Evolutionary conservation across 352 stramenopile species (phyloP).

Genomic region (Phytophthora citricola): DNA sequence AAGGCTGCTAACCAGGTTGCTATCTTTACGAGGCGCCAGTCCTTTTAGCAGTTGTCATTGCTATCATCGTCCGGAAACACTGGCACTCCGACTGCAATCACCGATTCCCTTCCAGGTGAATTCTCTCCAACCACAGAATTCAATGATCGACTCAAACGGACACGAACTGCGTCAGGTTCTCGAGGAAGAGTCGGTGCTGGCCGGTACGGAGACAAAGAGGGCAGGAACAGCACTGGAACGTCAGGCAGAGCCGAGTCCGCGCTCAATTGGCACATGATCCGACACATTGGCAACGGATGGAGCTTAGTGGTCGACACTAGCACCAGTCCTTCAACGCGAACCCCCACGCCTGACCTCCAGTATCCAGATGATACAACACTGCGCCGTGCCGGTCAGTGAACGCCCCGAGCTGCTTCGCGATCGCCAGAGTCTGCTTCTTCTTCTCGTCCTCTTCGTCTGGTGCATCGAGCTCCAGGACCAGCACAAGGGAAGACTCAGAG

Average conservation of each 20-base stretch:
- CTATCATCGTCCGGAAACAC: conserved; percentile 28
- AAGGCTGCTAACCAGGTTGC: background rate
- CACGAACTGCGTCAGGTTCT: background rate
- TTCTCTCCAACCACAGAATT: conserved; percentile 15
- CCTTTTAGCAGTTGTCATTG: conserved; percentile 2
- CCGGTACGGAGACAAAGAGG: conserved; percentile 34
- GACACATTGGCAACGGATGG: conserved; percentile 41
- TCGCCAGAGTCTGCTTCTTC: conserved; percentile 10
- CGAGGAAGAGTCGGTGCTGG: conserved; percentile 8
- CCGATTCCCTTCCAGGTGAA: background rate
- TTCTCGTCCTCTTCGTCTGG: conserved; percentile 4
- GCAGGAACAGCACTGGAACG: conserved; percentile 29
- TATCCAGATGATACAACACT: conserved; percentile 20
- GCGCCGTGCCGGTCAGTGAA: conserved; percentile 23
- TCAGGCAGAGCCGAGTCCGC: background rate
- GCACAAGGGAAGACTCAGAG: conserved; percentile 5
- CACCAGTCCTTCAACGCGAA: conserved; percentile 48
- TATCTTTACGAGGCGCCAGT: conserved; percentile 10
- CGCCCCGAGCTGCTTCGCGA: conserved; percentile 14
- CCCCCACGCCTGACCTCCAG: conserved; percentile 23
- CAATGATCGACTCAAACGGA: conserved; percentile 25
- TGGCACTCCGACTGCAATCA: conserved; percentile 19
- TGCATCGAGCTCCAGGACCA: conserved; percentile 23
- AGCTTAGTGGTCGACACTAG: conserved; percentile 33
- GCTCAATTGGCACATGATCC: conserved; percentile 35